Evolutionary conservation across 1,284 basidiomycete genomes (phyloP).

Genomic region (Cryptococcus floricola): DNA sequence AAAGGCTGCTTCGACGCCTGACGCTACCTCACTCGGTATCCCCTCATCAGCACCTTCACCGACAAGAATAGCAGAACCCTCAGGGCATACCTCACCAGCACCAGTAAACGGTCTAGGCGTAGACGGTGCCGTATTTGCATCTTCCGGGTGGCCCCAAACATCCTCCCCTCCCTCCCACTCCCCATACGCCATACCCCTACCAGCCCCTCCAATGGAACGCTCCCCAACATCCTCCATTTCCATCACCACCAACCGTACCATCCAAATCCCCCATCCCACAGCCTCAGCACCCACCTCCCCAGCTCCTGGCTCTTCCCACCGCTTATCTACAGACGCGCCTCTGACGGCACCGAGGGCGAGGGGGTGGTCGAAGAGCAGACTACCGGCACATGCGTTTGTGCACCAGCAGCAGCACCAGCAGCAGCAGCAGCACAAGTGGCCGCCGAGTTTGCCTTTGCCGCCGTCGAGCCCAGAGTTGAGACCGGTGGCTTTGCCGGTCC

Average conservation of each 20-base stretch:
- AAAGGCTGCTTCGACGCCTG: not conserved
- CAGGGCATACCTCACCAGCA: too few species aligned
- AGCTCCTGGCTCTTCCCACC: not conserved
- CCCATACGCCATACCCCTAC: not conserved
- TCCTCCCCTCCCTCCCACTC: not conserved
- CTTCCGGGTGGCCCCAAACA: not conserved
- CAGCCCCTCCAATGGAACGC: not conserved
- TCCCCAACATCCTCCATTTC: not conserved
- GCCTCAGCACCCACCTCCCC: conserved; percentile 22
- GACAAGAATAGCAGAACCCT: too few species aligned
- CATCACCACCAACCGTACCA: not conserved
- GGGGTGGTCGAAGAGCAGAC: not conserved
- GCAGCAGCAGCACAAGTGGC: not conserved
- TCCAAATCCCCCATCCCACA: conserved; percentile 12
- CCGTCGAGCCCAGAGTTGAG: conserved; percentile 32
- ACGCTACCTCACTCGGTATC: not conserved
- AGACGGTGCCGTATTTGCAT: not conserved
- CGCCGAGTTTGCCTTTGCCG: conserved; percentile 8
- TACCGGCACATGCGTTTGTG: conserved; percentile 21
- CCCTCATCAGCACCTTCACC: not conserved
- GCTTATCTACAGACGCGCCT: too few species aligned
- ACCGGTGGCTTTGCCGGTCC: conserved; percentile 29
- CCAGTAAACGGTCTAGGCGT: not conserved
- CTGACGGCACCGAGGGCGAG: not conserved
- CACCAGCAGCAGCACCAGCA: not conserved